Evolutionary conservation across 345 rosid genomes (phyloP).

Genomic region (Pistacia integerrima): DNA sequence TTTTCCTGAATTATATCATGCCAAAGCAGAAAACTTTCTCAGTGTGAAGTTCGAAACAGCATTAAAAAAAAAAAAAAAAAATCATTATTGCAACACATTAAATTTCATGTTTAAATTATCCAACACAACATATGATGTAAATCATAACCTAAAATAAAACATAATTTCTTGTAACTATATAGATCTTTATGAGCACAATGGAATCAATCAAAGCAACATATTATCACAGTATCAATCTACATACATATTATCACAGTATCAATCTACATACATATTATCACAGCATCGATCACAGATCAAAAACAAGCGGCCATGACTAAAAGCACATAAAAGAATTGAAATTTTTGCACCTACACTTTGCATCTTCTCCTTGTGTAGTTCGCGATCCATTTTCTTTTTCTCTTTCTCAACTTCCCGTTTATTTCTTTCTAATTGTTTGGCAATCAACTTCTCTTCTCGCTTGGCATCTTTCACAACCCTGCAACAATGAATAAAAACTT

Average conservation of each 20-base stretch:
- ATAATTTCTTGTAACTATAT: neutral
- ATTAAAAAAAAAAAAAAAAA: neutral
- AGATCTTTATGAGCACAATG: neutral
- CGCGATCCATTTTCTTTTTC: slow-evolving; percentile 71
- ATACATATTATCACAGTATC: neutral
- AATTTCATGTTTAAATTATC: neutral
- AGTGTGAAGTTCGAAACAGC: neutral
- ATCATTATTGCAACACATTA: too few relatives aligned
- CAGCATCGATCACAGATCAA: neutral
- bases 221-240: neutral
- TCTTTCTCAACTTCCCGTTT: slow-evolving; percentile 74
- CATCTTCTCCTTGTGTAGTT: slow-evolving; percentile 58
- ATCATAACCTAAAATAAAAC: neutral
- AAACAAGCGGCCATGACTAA: neutral
- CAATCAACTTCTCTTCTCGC: slow-evolving; percentile 56
- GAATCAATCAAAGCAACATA: neutral
- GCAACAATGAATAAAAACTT: slow-evolving; percentile 14
- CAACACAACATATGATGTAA: neutral
- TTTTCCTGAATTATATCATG: slow-evolving; percentile 54
- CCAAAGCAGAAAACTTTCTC: neutral
- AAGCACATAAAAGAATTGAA: neutral
- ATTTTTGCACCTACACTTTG: slow-evolving; percentile 47
- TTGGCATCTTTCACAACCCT: slow-evolving; percentile 69
- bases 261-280: neutral
- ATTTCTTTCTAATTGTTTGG: slow-evolving; percentile 72